Evolutionary conservation across 257 asterid genomes (phyloP).

Genomic region (Paraleonurus japonicus): DNA sequence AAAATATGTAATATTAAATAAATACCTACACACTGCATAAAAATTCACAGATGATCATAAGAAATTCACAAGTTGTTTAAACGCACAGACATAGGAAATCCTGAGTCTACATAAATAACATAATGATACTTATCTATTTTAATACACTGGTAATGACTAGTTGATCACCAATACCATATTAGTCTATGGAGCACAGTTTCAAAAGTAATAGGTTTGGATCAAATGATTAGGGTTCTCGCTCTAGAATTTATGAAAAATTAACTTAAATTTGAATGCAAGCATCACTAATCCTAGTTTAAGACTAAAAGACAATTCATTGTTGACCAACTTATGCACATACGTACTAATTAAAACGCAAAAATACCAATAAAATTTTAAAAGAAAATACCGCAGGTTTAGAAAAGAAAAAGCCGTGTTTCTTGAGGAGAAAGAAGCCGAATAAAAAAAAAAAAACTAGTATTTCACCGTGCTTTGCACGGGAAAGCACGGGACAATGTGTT

Average conservation of each 20-base stretch:
- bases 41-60: neutral
- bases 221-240: neutral
- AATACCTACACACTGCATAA: too few relatives aligned
- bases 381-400: too few relatives aligned
- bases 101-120: neutral
- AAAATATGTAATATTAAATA: too few relatives aligned
- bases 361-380: too few relatives aligned
- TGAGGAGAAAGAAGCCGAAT: too few relatives aligned
- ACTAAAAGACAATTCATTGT: neutral
- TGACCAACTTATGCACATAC: neutral
- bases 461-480: too few relatives aligned
- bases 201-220: neutral
- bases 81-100: neutral
- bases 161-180: neutral
- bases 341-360: too few relatives aligned
- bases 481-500: too few relatives aligned
- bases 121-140: neutral
- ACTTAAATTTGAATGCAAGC: neutral
- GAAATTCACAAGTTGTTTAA: conserved; percentile 9
- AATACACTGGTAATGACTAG: neutral
- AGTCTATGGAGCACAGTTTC: neutral
- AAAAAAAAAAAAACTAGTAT: too few relatives aligned
- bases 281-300: neutral
- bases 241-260: neutral
- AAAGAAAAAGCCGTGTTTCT: too few relatives aligned